A percentile compares a stretch with the other conserved stretches of the same genome.
These are phyloP conservation scores for Clonostachys byssicola DNA, from an alignment of 2,329 filamentous ascomycete genomes.

Conservation along the genomic window DNA sequence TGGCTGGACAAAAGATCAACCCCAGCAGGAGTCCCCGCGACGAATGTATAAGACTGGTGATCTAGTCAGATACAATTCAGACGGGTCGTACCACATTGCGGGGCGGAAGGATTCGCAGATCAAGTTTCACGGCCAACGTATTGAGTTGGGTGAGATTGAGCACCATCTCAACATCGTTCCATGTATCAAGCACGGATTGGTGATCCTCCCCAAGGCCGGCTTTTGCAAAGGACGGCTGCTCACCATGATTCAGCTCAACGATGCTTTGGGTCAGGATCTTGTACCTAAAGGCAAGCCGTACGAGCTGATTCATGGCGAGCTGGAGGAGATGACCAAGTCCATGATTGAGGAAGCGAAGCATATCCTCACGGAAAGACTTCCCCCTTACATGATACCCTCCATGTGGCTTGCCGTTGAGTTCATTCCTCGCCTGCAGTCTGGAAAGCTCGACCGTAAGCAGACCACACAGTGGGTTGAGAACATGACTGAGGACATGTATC, in stretches of 20 bases:
- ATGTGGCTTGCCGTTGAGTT: constrained; percentile 16
- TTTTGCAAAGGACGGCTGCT: constrained; percentile 3
- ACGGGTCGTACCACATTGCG: constrained; percentile 34
- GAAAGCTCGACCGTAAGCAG: constrained; percentile 25
- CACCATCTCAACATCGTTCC: constrained; percentile 8
- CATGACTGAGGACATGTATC: constrained; percentile 28
- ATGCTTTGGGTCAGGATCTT: constrained; percentile 1
- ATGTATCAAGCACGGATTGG: background rate
- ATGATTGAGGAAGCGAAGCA: constrained; percentile 7
- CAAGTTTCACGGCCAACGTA: constrained; percentile 24
- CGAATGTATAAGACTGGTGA: constrained; percentile 39
- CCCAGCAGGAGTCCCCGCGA: background rate
- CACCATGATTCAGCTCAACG: constrained; percentile 2
- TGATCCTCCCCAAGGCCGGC: constrained; percentile 5
- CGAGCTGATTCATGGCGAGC: constrained; percentile 4
- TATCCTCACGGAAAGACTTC: constrained; percentile 10
- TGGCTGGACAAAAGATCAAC: constrained; percentile 1
- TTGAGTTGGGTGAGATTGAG: constrained; percentile 24
- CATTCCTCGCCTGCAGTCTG: constrained; percentile 16
- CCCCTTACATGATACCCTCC: constrained; percentile 27
- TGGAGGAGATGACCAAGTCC: background rate
- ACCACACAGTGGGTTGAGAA: constrained; percentile 36
- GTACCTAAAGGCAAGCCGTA: constrained; percentile 2
- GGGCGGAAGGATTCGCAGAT: constrained; percentile 21
- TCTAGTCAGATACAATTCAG: constrained; percentile 31